Conservation (phyloP, 345 rosid genomes). For the Euclidium syriacum region DNA sequence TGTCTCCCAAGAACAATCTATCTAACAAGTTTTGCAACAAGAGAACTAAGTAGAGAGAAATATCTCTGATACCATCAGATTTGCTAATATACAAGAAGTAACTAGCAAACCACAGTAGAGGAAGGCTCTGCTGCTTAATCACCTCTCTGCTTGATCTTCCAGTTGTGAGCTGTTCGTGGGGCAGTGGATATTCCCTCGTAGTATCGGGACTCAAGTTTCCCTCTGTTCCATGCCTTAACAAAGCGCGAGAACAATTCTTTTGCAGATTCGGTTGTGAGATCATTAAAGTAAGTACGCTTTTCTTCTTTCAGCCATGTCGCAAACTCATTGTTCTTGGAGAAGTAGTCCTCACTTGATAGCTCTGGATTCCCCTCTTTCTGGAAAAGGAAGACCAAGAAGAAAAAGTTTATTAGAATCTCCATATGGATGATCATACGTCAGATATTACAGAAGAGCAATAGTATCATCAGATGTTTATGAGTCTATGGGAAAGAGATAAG, state of each 20-base stretch:
- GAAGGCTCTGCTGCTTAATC: background rate
- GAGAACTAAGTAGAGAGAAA: background rate
- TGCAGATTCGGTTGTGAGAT: conserved; percentile 78
- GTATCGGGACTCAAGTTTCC: conserved; percentile 66
- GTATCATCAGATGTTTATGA: background rate
- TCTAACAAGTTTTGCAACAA: conserved; percentile 9
- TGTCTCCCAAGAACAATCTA: background rate
- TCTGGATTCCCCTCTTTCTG: conserved; percentile 60
- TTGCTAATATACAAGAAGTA: background rate
- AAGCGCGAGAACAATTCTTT: conserved; percentile 54
- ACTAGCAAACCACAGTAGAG: background rate
- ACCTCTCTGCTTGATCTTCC: conserved; percentile 55
- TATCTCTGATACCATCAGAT: background rate
- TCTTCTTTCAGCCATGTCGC: conserved; percentile 89
- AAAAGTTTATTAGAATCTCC: background rate
- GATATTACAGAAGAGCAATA: background rate
- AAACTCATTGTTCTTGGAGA: conserved; percentile 82
- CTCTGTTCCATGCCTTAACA: conserved; percentile 70
- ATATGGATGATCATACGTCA: background rate
- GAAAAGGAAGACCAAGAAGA: conserved; percentile 14
- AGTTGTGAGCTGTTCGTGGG: conserved; percentile 75
- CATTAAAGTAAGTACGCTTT: conserved; percentile 67
- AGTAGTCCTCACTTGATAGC: conserved; percentile 78
- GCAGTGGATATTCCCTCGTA: conserved; percentile 74
- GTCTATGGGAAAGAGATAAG: background rate